phyloP scores from a whole-genome alignment of 2,329 filamentous ascomycete genomes.

The Scorias spongiosa region DNA sequence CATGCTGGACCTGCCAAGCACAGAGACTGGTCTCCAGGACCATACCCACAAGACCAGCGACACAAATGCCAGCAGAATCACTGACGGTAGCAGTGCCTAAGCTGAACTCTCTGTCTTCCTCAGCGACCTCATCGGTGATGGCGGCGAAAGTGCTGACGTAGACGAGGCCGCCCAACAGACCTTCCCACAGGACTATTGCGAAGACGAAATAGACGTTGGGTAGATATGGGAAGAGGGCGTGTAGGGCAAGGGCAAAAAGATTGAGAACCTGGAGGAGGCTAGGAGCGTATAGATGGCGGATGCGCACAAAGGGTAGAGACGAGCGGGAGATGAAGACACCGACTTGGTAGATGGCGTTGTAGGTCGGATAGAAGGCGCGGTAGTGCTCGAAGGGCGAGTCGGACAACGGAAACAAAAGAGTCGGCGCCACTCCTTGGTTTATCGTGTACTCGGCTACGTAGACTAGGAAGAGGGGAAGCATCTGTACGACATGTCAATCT shows the following conservation, averaged over 20 bases:
- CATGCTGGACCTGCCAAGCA: conserved; percentile 67
- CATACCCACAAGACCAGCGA: conserved; percentile 76
- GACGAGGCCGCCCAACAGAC: conserved; percentile 73
- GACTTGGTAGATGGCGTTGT: conserved; percentile 85
- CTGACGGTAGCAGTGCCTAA: conserved; percentile 81
- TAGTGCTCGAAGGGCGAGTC: conserved; percentile 65
- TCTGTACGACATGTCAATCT: conserved; percentile 22
- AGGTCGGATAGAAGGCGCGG: conserved; percentile 85
- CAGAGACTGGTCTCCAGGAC: conserved; percentile 69
- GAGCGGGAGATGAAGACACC: conserved; percentile 92
- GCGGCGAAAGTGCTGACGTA: conserved; percentile 95
- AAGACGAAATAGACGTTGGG: conserved; percentile 81
- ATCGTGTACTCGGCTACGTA: conserved; percentile 96
- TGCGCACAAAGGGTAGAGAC: conserved; percentile 71
- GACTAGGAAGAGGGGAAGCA: conserved; percentile 81
- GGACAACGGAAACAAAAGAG: conserved; percentile 67
- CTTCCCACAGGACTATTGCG: conserved; percentile 81
- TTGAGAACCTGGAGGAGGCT: conserved; percentile 72
- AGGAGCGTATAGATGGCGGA: conserved; percentile 68
- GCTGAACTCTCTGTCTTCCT: conserved; percentile 76
- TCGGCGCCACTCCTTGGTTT: conserved; percentile 86
- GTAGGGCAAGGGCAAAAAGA: conserved; percentile 54
- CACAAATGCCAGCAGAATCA: conserved; percentile 78
- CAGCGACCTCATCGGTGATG: conserved; percentile 68
- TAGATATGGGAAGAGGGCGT: conserved; percentile 61